phyloP scores from a whole-genome alignment of 2,329 filamentous ascomycete species.

The Aphanocladium album region DNA sequence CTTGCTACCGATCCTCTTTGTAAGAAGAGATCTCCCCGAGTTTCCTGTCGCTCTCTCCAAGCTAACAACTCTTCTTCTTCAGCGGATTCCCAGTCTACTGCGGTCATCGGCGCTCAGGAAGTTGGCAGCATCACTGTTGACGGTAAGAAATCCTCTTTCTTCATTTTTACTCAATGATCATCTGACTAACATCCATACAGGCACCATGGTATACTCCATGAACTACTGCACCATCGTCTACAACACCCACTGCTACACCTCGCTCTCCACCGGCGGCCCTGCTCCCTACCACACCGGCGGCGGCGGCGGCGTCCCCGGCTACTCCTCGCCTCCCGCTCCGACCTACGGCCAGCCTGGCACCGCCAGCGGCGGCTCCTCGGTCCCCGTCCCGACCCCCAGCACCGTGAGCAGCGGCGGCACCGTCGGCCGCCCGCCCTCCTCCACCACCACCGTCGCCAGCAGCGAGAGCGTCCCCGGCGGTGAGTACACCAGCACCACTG shows the following conservation, averaged over 20 bases:
- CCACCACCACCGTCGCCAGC: conserved; percentile 9
- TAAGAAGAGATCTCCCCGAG: background rate
- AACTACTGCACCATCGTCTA: conserved; percentile 33
- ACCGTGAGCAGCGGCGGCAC: conserved; percentile 13
- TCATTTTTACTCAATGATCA: background rate
- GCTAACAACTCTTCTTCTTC: background rate
- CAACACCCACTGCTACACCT: conserved; percentile 28
- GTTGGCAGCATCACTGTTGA: conserved; percentile 27
- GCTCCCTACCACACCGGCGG: background rate
- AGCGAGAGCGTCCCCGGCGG: conserved; percentile 14
- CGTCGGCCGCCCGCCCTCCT: conserved; percentile 13
- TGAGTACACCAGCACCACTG: conserved; percentile 14
- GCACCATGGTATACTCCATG: conserved; percentile 29
- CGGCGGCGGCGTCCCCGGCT: background rate
- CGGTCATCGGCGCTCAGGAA: conserved; percentile 26
- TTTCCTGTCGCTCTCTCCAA: background rate
- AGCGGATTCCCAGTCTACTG: conserved; percentile 27
- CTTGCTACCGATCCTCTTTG: background rate
- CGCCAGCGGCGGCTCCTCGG: conserved; percentile 11
- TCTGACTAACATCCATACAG: conserved; percentile 15
- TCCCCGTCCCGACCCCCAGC: conserved; percentile 9
- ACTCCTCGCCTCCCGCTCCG: background rate
- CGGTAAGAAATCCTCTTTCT: conserved; percentile 19
- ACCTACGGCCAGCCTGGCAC: conserved; percentile 6
- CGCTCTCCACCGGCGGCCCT: conserved; percentile 23